phyloP scores from a whole-genome alignment of 176 grass and related monocot species.

The Carex kokanica region DNA sequence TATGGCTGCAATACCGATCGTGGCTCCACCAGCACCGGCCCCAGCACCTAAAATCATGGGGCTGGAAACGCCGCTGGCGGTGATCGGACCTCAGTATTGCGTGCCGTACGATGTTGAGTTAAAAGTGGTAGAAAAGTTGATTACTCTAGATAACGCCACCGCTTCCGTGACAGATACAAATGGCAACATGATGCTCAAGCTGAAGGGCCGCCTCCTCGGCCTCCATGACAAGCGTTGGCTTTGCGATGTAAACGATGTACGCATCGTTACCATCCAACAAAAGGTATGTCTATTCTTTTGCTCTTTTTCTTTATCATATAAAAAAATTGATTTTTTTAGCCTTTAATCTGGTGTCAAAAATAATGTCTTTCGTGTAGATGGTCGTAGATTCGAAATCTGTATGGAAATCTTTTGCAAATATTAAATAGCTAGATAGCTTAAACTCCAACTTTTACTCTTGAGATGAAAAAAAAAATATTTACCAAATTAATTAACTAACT shows the following conservation, averaged over 20 bases:
- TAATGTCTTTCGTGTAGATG: too few relatives aligned
- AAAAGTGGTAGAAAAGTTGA: constrained; percentile 36
- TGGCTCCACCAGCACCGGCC: background rate
- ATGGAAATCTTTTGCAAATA: too few relatives aligned
- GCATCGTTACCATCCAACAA: constrained; percentile 40
- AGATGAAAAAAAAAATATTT: too few relatives aligned
- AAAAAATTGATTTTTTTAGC: too few relatives aligned
- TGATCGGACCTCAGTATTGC: constrained; percentile 47
- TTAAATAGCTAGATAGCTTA: too few relatives aligned
- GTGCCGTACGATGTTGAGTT: constrained; percentile 31
- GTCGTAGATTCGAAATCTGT: too few relatives aligned
- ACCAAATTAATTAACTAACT: too few relatives aligned
- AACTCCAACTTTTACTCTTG: too few relatives aligned
- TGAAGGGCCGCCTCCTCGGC: constrained; percentile 40
- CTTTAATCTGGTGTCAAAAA: too few relatives aligned
- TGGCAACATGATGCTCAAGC: constrained; percentile 37
- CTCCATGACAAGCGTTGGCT: constrained; percentile 33
- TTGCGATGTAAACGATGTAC: constrained; percentile 32
- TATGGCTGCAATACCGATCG: background rate
- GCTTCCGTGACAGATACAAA: constrained; percentile 35
- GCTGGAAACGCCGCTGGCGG: background rate
- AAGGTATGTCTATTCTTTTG: background rate
- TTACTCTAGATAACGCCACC: constrained; percentile 32
- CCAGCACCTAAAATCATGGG: background rate
- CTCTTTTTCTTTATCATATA: background rate